Evolutionary conservation across 306 rosid genomes (phyloP).

Genomic region (Prunus dulcis): DNA sequence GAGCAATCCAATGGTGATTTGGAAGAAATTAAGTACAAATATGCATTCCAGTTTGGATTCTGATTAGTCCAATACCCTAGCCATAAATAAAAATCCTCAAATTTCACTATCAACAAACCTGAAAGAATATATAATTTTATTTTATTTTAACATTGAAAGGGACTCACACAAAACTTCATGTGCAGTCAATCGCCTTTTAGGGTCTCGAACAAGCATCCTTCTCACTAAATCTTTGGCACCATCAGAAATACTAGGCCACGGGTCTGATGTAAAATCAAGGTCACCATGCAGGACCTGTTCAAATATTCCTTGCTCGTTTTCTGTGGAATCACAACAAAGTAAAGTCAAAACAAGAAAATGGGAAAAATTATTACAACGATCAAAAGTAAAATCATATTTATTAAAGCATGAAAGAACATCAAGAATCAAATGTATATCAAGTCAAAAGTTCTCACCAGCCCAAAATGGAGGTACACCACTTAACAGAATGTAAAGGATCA

Average conservation of each 20-base stretch:
- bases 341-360: not conserved
- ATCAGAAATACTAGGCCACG: conserved; percentile 95
- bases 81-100: not conserved
- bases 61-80: not conserved
- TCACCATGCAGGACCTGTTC: conserved; percentile 92
- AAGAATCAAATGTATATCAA: conserved; percentile 3
- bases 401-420: not conserved
- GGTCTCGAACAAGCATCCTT: conserved; percentile 93
- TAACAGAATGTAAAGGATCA: conserved; percentile 86
- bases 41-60: no score
- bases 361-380: not conserved
- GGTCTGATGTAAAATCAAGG: conserved; percentile 84
- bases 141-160: conserved; percentile 5
- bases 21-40: not conserved
- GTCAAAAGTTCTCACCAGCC: conserved; percentile 68
- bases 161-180: conserved; percentile 93
- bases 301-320: conserved; percentile 82
- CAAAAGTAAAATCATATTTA: not conserved
- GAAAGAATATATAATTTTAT: not conserved
- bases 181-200: conserved; percentile 70
- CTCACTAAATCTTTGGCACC: conserved; percentile 95
- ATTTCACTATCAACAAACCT: not conserved
- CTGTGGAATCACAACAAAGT: conserved; percentile 33
- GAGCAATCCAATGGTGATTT: not conserved
- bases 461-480: conserved; percentile 99